These are phyloP conservation scores for Kitagawia praeruptora DNA, from an alignment of 129 eudicot genomes.

Conservation along the genomic window DNA sequence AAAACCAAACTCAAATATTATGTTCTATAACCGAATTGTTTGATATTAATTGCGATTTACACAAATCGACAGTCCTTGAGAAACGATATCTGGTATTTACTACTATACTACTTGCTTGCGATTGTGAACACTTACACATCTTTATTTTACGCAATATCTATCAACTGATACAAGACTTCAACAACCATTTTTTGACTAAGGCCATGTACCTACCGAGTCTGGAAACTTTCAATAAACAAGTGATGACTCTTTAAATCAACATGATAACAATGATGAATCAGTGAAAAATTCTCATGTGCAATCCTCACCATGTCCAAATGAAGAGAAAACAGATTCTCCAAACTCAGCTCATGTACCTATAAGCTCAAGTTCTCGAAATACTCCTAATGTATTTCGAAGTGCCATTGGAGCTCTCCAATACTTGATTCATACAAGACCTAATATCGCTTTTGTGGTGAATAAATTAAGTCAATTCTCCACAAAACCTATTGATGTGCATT, in stretches of 20 bases:
- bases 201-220: background rate
- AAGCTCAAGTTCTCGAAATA: background rate
- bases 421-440: background rate
- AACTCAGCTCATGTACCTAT: too few species aligned
- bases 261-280: too few species aligned
- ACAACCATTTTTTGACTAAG: background rate
- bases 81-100: too few species aligned
- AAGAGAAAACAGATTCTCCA: background rate
- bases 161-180: background rate
- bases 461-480: background rate
- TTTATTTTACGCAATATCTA: too few species aligned
- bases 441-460: slow-evolving; percentile 8
- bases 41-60: too few species aligned
- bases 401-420: background rate
- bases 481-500: slow-evolving; percentile 6
- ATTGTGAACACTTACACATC: too few species aligned
- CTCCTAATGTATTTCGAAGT: background rate
- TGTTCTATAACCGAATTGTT: too few species aligned
- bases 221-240: background rate
- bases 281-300: background rate
- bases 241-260: too few species aligned
- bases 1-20: too few species aligned
- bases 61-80: too few species aligned
- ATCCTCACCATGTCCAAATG: background rate
- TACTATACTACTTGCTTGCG: too few species aligned